Evolutionary conservation across 306 rosid genomes (phyloP), one percentile per base, ranked within the genome.

Genomic region (Dryas alaskensis): DNA sequence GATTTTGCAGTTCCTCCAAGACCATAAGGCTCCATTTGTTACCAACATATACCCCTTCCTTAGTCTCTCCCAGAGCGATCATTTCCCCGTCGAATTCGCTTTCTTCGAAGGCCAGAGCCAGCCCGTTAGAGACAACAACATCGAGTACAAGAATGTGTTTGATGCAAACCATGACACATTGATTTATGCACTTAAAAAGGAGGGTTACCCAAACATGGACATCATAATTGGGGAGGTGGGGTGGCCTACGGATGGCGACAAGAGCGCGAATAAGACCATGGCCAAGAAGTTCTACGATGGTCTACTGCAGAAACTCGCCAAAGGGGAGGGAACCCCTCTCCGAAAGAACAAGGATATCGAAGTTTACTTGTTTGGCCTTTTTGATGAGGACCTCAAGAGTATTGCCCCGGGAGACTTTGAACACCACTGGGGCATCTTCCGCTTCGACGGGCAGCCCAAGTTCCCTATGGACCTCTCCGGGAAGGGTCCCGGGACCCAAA

Each of bases 391-490:
- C 70, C 1, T 1, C 5, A 91, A 93, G 67, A 93, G 97, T 27
- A 16, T 85, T 27, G 87, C 80, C 0, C 96, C 96, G 0, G 96
- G 97, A 0, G 25, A 50, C 31, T 93, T 93, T 27, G 97, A 93
- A 71, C 89, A 97, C 0, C 98, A 93, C n/a, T 91, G 92, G 98
- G 98, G 97, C 1, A 86, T 91, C 45, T 93, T 93, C 45, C 70
- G 70, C 0, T 84, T 52, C 0, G 96, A 93, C 16, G 97, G 96
- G 1, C 76, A 53, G 3, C 93, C 97, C 0, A 92, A 92, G 73
- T 91, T 91, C 25, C 25, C 63, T 0, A 74, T 93, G 52, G 98
- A 91, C 73, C 8, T 60, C 5, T 40, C 44, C 0, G 92, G 92
- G 5, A 1, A 84, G 52, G 89, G 82, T 10, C 4, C 45, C 16